Evolutionary conservation across 2,329 filamentous ascomycete species (phyloP).

Genomic region (Aspergillus terreus): DNA sequence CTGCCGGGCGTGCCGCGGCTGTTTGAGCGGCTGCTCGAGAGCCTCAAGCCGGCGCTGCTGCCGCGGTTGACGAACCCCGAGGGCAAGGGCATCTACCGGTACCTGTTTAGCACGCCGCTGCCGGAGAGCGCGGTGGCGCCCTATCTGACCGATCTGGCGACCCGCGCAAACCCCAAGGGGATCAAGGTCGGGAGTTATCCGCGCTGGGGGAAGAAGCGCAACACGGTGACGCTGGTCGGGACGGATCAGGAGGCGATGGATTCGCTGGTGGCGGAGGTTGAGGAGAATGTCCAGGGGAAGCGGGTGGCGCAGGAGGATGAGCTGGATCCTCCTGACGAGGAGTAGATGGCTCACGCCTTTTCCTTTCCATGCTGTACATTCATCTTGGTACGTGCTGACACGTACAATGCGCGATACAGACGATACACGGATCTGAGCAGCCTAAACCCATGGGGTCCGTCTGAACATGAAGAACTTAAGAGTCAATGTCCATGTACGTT

Average conservation of each 20-base stretch:
- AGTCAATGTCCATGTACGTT: neutral
- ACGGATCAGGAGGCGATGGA: conserved; percentile 75
- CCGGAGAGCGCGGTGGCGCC: conserved; percentile 80
- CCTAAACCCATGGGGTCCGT: neutral
- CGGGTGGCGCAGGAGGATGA: conserved; percentile 70
- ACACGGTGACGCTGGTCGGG: conserved; percentile 84
- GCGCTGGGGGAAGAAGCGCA: conserved; percentile 79
- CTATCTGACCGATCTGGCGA: conserved; percentile 76
- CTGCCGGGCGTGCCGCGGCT: conserved; percentile 83
- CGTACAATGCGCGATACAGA: neutral
- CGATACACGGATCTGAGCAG: neutral
- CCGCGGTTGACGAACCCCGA: conserved; percentile 74
- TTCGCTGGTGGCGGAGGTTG: conserved; percentile 71
- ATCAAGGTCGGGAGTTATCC: conserved; percentile 97
- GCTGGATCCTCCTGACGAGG: conserved; percentile 49
- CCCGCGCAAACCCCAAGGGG: conserved; percentile 66
- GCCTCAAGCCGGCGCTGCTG: conserved; percentile 66
- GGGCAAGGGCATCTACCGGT: conserved; percentile 72
- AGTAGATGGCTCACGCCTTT: neutral
- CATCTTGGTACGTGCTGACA: neutral
- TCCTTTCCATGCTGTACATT: neutral
- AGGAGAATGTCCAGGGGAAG: conserved; percentile 69
- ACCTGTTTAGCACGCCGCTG: conserved; percentile 83
- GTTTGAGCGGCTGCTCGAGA: conserved; percentile 75
- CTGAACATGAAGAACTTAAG: neutral